Base-by-base conservation (phyloP, 2,329 filamentous ascomycete genomes). In the Apiospora rasikravindrae region DNA sequence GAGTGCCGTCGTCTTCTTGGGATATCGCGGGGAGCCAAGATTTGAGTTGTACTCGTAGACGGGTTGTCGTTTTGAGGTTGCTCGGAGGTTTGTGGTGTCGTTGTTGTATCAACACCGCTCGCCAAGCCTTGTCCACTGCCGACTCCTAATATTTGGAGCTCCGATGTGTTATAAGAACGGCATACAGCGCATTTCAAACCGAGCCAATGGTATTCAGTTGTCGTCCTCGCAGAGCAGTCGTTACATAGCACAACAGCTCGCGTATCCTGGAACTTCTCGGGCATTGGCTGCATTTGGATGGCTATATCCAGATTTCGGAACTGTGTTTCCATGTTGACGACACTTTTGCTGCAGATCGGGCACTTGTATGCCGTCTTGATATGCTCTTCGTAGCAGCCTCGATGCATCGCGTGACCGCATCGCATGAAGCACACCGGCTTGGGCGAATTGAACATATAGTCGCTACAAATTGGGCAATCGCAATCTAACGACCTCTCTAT, bases 291-390 rank as follows among this genome's bases (percentile, higher is more conserved):
- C 64, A 88, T 88, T 75, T 93, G 89, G 73, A 99, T 98, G 69
- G 94, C 92, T 70, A 95, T 90, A 78, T 98, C 96, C 45, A 98
- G 84, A 76, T 96, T 96, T 68, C 94, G 91, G 84, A 98, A 99
- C 77, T 97, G 93, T 49, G 94, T 90, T 79, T 98, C 96, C 96
- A 99, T 99, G 80, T 98, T 98, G 76, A 94, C 90, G n/a, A 97
- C 92, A 75, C 94, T 98, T 82, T 96, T 97, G 84, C 93, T 97
- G 87, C 96, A 99, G 68, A 98, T 95, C 0, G 96, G 96, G 78
- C 96, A 99, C 79, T 96, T 97, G 85, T 98, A 99, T 7, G 95
- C 97, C 4, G 91, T 91, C 77, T 92, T 92, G 86, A 97, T 95
- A 80, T 98, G 93, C 77, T 96, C 90, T 66, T 94, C 90, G 79